Percentiles rank a stretch among this genome's conserved stretches.
phyloP scores from a whole-genome alignment of 2,329 filamentous ascomycete genomes.

The Fusarium multiceps region DNA sequence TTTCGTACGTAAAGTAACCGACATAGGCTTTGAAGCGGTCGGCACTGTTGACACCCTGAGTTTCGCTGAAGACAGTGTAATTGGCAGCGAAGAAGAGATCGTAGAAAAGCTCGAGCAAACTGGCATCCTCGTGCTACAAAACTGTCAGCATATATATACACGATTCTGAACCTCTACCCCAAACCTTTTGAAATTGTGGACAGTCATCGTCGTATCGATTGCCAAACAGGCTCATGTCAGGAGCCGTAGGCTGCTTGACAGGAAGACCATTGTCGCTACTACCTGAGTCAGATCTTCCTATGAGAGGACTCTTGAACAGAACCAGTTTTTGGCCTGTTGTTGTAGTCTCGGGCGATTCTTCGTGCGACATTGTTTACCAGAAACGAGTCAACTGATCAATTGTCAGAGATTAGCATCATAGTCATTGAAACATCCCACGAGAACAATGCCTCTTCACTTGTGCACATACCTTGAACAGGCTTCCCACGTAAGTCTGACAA shows the following conservation, averaged over 20 bases:
- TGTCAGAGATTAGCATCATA: background rate
- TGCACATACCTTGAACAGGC: background rate
- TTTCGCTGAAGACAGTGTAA: conserved; percentile 66
- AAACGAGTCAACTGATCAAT: background rate
- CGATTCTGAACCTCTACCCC: no score
- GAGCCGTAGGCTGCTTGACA: conserved; percentile 1
- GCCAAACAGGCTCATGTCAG: conserved; percentile 42
- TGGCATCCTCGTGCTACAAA: conserved; percentile 51
- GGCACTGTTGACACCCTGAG: conserved; percentile 48
- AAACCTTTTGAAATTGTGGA: conserved; percentile 45
- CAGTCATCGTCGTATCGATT: conserved; percentile 40
- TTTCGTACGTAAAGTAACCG: conserved; percentile 51
- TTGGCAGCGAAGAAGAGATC: conserved; percentile 66
- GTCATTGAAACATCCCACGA: background rate
- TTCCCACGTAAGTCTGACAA: background rate
- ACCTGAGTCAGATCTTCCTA: conserved; percentile 27
- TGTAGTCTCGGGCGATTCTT: conserved; percentile 6
- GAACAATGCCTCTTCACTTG: background rate
- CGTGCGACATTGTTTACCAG: conserved; percentile 31
- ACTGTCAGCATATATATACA: background rate
- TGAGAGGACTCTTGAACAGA: conserved; percentile 49
- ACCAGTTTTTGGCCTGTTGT: conserved; percentile 44
- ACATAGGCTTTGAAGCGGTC: conserved; percentile 50
- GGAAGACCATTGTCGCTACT: conserved; percentile 7
- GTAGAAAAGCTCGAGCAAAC: conserved; percentile 53